These are phyloP conservation scores for Erythrobasidium hasegawianum DNA, from an alignment of 1,284 basidiomycete genomes.

Conservation along the genomic window DNA sequence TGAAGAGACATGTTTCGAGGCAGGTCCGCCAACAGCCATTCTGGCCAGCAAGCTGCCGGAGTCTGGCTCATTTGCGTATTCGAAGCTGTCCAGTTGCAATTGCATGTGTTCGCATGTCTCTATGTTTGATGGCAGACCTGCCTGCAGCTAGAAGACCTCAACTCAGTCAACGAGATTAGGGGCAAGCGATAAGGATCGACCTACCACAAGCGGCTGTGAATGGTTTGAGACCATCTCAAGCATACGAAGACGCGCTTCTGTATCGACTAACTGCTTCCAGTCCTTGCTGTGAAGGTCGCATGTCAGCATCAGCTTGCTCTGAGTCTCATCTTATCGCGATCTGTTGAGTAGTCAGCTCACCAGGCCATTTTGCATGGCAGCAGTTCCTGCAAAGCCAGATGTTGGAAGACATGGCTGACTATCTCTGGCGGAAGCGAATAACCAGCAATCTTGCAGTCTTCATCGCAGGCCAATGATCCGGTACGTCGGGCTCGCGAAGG, in stretches of 20 bases:
- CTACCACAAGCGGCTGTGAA: conserved; percentile 24
- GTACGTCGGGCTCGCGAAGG: too few species aligned
- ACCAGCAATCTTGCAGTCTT: too few species aligned
- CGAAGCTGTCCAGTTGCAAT: not conserved
- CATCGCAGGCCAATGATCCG: too few species aligned
- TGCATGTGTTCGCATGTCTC: conserved; percentile 26
- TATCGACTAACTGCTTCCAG: conserved; percentile 28
- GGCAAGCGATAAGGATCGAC: not conserved
- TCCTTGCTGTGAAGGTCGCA: not conserved
- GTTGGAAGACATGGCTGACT: conserved; percentile 9
- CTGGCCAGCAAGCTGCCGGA: too few species aligned
- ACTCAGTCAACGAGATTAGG: not conserved
- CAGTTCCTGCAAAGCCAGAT: conserved; percentile 21
- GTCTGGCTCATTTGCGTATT: too few species aligned
- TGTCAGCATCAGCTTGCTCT: not conserved
- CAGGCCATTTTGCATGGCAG: conserved; percentile 7
- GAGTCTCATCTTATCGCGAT: not conserved
- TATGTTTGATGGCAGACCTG: conserved; percentile 22
- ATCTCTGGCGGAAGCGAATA: conserved; percentile 19
- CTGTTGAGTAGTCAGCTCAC: not conserved
- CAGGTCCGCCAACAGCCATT: too few species aligned
- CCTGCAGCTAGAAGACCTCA: conserved; percentile 20
- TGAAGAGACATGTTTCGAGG: conserved; percentile 14
- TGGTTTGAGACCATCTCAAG: conserved; percentile 17
- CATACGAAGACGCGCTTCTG: conserved; percentile 28